phyloP scores from a whole-genome alignment of 352 stramenopile species.

The Phytopythium cucurbitacearum region DNA sequence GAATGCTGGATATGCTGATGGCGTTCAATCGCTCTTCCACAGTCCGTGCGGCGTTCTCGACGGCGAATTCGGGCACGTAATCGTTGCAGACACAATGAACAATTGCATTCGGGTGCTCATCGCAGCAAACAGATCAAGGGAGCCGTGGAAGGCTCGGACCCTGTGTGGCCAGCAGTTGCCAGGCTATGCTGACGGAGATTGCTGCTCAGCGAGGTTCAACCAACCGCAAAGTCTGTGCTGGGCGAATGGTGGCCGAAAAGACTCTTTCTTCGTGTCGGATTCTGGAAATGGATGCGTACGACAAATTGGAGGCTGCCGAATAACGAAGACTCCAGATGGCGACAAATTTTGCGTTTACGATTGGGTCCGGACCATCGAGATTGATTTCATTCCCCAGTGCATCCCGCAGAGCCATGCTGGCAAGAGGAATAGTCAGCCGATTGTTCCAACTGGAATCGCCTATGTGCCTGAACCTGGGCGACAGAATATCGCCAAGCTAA shows the following conservation, averaged over 20 bases:
- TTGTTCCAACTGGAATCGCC: slow-evolving; percentile 15
- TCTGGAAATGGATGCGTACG: slow-evolving; percentile 40
- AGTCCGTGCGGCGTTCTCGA: slow-evolving; percentile 30
- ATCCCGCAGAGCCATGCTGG: background rate
- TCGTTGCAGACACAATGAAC: slow-evolving; percentile 57
- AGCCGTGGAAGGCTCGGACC: slow-evolving; percentile 20
- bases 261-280: slow-evolving; percentile 36
- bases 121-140: slow-evolving; percentile 5
- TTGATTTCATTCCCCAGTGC: slow-evolving; percentile 12
- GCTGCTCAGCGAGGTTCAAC: slow-evolving; percentile 25
- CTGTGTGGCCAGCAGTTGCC: slow-evolving; percentile 21
- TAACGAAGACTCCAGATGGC: slow-evolving; percentile 6
- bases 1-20: slow-evolving; percentile 23
- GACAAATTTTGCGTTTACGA: slow-evolving; percentile 17
- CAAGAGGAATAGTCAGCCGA: slow-evolving; percentile 2
- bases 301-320: slow-evolving; percentile 23
- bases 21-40: slow-evolving; percentile 31
- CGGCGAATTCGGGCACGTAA: slow-evolving; percentile 19
- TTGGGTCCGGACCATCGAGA: slow-evolving; percentile 42
- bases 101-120: slow-evolving; percentile 43
- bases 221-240: slow-evolving; percentile 32
- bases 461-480: slow-evolving; percentile 4
- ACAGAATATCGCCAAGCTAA: background rate
- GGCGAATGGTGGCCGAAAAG: slow-evolving; percentile 8
- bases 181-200: slow-evolving; percentile 29